Evolutionary conservation across 1,284 basidiomycete genomes (phyloP), one percentile per base, ranked within the genome.

Genomic region (Cutaneotrichosporon mucoides): DNA sequence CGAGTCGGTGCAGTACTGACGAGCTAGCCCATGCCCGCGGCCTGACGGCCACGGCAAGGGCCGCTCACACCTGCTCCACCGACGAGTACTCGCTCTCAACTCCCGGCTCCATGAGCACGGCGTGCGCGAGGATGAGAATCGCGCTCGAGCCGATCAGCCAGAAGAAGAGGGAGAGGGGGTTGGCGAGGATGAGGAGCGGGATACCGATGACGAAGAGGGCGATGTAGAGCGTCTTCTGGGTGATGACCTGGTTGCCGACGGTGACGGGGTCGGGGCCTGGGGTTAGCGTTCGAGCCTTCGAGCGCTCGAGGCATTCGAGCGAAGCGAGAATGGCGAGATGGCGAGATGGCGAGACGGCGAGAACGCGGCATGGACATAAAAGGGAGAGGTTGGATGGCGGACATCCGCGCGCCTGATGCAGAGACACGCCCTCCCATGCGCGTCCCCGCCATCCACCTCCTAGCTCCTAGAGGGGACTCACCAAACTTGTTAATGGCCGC

Each of bases 401-500:
- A 24, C 24, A 24, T 24, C 24, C 24, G 24, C 24, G 24, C 24
- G 24, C 24, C 24, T 24, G 24, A 24, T 24, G 24, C 24, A 24
- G 24, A 24, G 24, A 24, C 24, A 24, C 24, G 24, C 24, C 24
- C 24, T 24, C 24, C 24, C 24, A 24, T 24, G 24, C 24, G 24
- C 24, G 24, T 24, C 24, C 24, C 24, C 24, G 24, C 24, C 24
- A 24, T 24, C 24, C 24, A 24, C 24, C 24, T 24, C 24, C 24
- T 24, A 24, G 24, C 24, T 24, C 24, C 24, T 24, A 24, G 24
- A 24, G 24, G 24, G 24, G 24, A 79, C 88, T 70, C 66, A 91
- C 90, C 91, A 67, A 88, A 94, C 71, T 82, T 86, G 80, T 93
- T 94, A 80, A 96, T 93, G 40, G 84, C 84, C 35, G 84, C 79